Evolutionary conservation across 2,329 filamentous ascomycete species (phyloP), one percentile per base, ranked within the genome.

Genomic region (Hymenoscyphus fructigenus): DNA sequence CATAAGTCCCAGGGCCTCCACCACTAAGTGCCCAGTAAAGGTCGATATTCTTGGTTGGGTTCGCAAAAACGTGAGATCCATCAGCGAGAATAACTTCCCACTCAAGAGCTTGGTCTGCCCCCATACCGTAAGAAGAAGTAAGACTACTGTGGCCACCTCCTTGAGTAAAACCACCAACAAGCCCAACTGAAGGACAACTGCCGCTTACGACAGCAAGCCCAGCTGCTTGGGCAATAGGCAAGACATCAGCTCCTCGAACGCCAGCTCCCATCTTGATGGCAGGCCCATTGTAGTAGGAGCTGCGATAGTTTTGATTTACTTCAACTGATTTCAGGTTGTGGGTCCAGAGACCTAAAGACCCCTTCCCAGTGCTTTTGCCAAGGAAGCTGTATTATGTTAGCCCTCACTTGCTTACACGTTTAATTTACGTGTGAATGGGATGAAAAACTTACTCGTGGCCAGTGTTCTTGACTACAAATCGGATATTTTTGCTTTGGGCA

Each of bases 321-420:
- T 77, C 71, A 9, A 78, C 75, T 1, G 75, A 69, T 65, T 82
- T 81, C 41, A 83, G 71, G 60, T 79, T 70, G 67, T 82, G 81
- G 2, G 78, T 82, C 81, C 81, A 83, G 64, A 83, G 74, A 62
- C 77, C 78, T 2, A 83, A 70, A 0, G 79, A 76, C 5, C 80
- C 81, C 1, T 77, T 76, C 34, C 81, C 81, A 4, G 77, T 77
- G 0, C 79, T 81, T 62, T 79, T 78, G 17, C 80, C 81, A n/a
- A 75, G 76, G 65, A 79, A 82, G 26, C 47, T 55, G 20, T 20
- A 7, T 20, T 20, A 23, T 55, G 47, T 55, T 55, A 55, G 47
- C 47, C 47, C 38, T 14, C 15, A 5, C 38, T 41, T 41, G 38
- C 29, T 4, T 7, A 32, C 29, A 32, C 29, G 29, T 32, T 32